phyloP scores from a whole-genome alignment of 441 rosid species.

The Gossypium davidsonii region DNA sequence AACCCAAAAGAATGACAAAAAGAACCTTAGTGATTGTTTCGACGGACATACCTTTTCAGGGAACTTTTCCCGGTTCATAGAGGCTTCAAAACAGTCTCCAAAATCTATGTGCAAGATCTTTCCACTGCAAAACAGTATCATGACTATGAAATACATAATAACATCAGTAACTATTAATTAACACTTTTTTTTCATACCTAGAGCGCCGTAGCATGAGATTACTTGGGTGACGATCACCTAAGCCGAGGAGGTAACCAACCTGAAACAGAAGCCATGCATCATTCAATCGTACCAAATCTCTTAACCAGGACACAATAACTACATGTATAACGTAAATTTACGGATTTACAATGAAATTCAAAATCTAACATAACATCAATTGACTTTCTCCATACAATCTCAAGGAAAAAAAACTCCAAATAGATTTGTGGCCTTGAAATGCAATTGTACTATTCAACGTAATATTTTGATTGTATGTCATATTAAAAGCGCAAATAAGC shows the following conservation, averaged over 20 bases:
- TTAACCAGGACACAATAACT: not conserved
- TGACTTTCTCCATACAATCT: not conserved
- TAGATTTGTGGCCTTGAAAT: not conserved
- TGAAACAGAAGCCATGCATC: conserved; percentile 32
- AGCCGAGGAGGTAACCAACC: conserved; percentile 99
- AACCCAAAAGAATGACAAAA: not conserved
- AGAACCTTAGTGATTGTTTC: not conserved
- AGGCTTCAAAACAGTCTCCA: conserved; percentile 99
- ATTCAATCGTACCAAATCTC: not conserved
- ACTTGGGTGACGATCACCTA: conserved; percentile 99
- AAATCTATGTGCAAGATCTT: conserved; percentile 98
- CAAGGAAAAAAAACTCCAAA: not conserved
- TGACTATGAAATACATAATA: conserved; percentile 6
- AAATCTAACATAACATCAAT: not conserved
- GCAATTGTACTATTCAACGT: not conserved
- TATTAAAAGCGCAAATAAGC: not conserved
- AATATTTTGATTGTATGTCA: not conserved
- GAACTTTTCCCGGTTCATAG: conserved; percentile 98
- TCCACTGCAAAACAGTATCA: conserved; percentile 53
- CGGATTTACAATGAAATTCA: not conserved
- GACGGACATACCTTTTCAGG: conserved; percentile 74
- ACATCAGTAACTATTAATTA: not conserved
- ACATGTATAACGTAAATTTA: not conserved
- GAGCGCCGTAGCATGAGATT: conserved; percentile 92
- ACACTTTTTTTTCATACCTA: conserved; percentile 45